Evolutionary conservation across 2,329 filamentous ascomycete species (phyloP).

Genomic region (Aspergillus felis): DNA sequence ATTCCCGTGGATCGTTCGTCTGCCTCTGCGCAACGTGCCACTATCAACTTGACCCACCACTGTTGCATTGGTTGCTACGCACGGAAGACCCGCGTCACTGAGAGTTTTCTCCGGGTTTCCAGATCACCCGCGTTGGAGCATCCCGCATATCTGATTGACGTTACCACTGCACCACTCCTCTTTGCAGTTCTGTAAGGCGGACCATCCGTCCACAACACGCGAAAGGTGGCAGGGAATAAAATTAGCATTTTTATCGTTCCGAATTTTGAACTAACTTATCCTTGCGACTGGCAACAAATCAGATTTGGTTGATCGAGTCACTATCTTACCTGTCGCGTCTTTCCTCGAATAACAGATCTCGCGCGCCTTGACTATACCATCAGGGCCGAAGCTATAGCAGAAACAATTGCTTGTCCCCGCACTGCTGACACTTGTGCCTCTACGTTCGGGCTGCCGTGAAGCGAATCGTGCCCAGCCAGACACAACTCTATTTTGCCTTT

Average conservation of each 20-base stretch:
- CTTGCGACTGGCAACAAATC: slow-evolving; percentile 10
- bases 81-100: slow-evolving; percentile 16
- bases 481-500: slow-evolving; percentile 20
- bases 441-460: slow-evolving; percentile 32
- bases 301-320: slow-evolving; percentile 3
- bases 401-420: slow-evolving; percentile 29
- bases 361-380: slow-evolving; percentile 23
- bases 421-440: slow-evolving; percentile 20
- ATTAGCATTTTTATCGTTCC: neutral
- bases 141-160: slow-evolving; percentile 23
- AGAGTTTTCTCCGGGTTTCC: slow-evolving; percentile 13
- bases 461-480: slow-evolving; percentile 38
- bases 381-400: slow-evolving; percentile 23
- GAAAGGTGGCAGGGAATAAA: slow-evolving; percentile 7
- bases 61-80: slow-evolving; percentile 17
- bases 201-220: slow-evolving; percentile 7
- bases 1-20: slow-evolving; percentile 10
- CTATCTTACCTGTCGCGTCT: slow-evolving; percentile 13
- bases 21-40: slow-evolving; percentile 28
- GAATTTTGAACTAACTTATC: slow-evolving; percentile 2
- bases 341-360: slow-evolving; percentile 19
- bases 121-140: slow-evolving; percentile 11
- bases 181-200: slow-evolving; percentile 12
- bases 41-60: slow-evolving; percentile 26
- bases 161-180: slow-evolving; percentile 18